Evolutionary conservation across 2,329 filamentous ascomycete species (phyloP), one percentile per base, ranked within the genome.

Genomic region (Diaporthe vexans): DNA sequence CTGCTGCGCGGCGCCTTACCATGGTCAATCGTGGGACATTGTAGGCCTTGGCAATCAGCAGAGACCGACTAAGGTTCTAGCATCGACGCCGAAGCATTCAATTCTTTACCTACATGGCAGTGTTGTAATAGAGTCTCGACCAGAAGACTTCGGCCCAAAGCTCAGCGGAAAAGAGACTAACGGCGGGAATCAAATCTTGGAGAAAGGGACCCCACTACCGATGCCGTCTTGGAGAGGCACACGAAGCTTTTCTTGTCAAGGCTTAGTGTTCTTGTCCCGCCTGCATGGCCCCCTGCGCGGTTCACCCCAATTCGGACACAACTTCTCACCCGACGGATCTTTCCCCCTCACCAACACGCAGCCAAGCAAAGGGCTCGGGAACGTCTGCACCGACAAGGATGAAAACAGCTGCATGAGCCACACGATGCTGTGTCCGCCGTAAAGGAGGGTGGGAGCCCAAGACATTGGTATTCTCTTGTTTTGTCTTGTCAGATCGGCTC

Each of bases 251-350:
- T 52, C 46, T 72, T 63, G 46, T 29, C 40, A 51, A 15, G 46
- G 46, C 29, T 56, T 54, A 56, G 57, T 72, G 48, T 26, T 40
- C 33, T 68, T 17, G 46, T 68, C 43, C 52, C 63, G 63, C 26
- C 33, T 46, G 52, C 46, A 43, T 19, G 1, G 9, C 21, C 37
- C 48, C 57, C 29, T 43, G 63, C 33, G 4, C 46, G 26, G 6
- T 6, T 8, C 46, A 24, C 29, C 63, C 72, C 24, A 19, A 46
- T 59, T 29, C n/a, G 57, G 35, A 1, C 26, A 17, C n/a, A 40
- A 24, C 43, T 43, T 74, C 72, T 57, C 72, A 74, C 56, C 57
- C 57, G 72, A 63, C 72, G 65, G 56, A 2, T 71, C 46, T 48
- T 56, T 61, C 37, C 35, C 59, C 48, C 56, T 54, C 69, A 72